A percentile compares a stretch with the other conserved stretches of the same genome.
These are phyloP conservation scores for Artemisia tridentata DNA, from an alignment of 129 eudicot species.

Conservation along the genomic window DNA sequence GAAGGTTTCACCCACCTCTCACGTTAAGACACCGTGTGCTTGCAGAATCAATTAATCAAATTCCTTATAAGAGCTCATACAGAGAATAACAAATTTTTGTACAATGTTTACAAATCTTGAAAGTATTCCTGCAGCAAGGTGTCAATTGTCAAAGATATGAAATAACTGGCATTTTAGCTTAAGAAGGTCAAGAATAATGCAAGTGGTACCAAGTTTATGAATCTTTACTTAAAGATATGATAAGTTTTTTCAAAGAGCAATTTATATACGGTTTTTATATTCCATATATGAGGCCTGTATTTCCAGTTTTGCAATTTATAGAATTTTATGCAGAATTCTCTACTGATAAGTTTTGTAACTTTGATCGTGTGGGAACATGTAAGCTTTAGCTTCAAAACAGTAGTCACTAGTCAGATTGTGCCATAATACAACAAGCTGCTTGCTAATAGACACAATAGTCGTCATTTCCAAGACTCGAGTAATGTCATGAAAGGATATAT, in stretches of 20 bases:
- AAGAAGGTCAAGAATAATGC: conserved; percentile 9
- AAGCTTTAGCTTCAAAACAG: conserved; percentile 7
- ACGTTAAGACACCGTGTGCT: too few species aligned
- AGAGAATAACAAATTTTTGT: not conserved
- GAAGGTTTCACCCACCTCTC: too few species aligned
- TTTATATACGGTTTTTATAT: not conserved
- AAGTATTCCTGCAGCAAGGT: not conserved
- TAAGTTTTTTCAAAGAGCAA: too few species aligned
- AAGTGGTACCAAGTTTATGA: conserved; percentile 4
- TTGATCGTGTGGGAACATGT: conserved; percentile 8
- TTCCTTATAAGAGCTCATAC: not conserved
- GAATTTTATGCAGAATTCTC: conserved; percentile 14
- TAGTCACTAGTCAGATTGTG: not conserved
- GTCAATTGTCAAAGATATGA: not conserved
- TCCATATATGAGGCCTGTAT: conserved; percentile 2
- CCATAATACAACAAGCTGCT: not conserved
- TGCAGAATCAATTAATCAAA: not conserved
- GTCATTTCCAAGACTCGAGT: not conserved
- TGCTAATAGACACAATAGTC: not conserved
- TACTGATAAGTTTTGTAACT: conserved; percentile 9
- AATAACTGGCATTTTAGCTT: conserved; percentile 13
- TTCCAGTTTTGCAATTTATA: conserved; percentile 7
- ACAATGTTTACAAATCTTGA: not conserved
- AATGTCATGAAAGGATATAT: not conserved
- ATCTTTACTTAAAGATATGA: not conserved